These are phyloP conservation scores for Mortierella sp. DNA, from an alignment of 371 early-diverging fungal species.

Conservation along the genomic window DNA sequence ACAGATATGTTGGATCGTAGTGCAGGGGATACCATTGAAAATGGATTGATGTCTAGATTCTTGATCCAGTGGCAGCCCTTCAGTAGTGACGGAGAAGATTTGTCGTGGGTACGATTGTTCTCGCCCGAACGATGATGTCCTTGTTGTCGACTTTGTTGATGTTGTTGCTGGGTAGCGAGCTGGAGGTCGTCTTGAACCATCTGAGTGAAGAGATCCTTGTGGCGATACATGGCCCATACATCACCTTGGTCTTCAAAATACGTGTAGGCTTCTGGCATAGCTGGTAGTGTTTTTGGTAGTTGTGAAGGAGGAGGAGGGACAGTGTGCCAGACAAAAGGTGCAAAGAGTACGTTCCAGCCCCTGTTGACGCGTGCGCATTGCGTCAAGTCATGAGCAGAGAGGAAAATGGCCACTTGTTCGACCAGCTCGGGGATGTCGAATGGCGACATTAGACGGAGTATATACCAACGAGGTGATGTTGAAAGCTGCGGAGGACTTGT, in stretches of 20 bases:
- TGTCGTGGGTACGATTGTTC: too few relatives aligned
- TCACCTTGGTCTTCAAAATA: too few relatives aligned
- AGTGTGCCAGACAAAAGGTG: neutral
- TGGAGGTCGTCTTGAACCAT: neutral
- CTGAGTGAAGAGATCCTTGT: neutral
- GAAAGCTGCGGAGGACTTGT: too few relatives aligned
- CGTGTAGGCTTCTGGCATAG: neutral
- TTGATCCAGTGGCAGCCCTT: neutral
- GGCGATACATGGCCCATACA: neutral
- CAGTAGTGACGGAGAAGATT: neutral
- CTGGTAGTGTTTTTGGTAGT: too few relatives aligned
- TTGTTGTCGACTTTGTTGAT: neutral
- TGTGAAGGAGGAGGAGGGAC: neutral
- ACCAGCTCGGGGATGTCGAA: neutral
- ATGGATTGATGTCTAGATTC: neutral
- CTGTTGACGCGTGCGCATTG: neutral
- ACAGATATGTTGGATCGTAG: neutral
- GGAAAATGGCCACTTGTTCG: neutral
- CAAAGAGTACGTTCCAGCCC: neutral
- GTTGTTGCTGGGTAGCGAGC: neutral
- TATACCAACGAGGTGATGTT: neutral
- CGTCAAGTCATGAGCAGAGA: neutral
- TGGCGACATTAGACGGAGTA: neutral
- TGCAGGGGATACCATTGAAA: neutral
- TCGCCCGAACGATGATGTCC: neutral